Evolutionary conservation across 345 rosid species (phyloP).

Genomic region (Eucalyptus erythrocorys): DNA sequence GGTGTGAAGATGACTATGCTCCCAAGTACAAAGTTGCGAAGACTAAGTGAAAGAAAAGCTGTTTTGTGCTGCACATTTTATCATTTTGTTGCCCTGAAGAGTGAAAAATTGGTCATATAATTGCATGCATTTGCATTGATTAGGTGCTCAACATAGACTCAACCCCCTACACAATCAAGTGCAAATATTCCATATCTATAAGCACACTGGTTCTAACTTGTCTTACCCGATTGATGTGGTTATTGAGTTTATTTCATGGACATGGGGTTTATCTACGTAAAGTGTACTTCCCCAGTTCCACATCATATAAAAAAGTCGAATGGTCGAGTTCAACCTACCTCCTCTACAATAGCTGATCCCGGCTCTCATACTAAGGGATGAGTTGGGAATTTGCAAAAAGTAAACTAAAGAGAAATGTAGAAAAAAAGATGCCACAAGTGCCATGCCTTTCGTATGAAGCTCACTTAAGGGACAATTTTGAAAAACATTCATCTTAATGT

Average conservation of each 20-base stretch:
- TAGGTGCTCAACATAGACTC: not conserved
- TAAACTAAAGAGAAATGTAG: not conserved
- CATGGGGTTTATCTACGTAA: not conserved
- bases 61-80: not conserved
- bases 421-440: not conserved
- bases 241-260: not conserved
- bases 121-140: not conserved
- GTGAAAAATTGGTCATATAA: not conserved
- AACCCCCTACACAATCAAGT: not conserved
- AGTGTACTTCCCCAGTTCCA: not conserved
- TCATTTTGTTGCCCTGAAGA: not conserved
- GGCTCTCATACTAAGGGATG: not conserved
- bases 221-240: not conserved
- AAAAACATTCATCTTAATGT: accelerated
- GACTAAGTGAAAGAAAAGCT: not conserved
- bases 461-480: not conserved
- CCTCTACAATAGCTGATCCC: not conserved
- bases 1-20: not conserved
- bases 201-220: not conserved
- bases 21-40: not conserved
- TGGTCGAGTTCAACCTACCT: not conserved
- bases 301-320: not conserved
- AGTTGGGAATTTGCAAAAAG: not conserved
- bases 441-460: accelerated
- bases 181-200: not conserved